Base-by-base conservation (phyloP, 1,139 yeast species). In the Hemisphaericaspora lyxosophila region DNA sequence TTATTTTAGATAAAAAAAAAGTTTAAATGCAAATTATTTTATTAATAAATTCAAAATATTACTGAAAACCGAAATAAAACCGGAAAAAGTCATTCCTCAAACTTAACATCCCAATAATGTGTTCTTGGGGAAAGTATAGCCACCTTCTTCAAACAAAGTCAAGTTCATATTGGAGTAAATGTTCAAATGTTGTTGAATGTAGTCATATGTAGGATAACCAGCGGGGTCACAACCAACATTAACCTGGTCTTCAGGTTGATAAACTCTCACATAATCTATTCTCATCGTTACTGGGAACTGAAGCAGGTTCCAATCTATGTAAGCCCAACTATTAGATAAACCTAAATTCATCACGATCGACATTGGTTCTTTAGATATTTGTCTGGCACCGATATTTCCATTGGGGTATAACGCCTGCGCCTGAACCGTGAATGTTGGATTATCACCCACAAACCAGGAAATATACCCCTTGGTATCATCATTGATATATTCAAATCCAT, bases 351-450 rank as follows among this genome's bases (percentile, higher is more conserved):
- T 57, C 46, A 88, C 67, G 26, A 88, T 68, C 2, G 88, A 72
- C 95, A 88, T 85, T 43, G 96, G 96, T 57, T 88, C 96, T 58
- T 83, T 82, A 12, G 92, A 73, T 34, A 88, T 74, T 40, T 72
- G 59, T 55, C 96, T 76, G 79, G 82, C 77, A 13, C 80, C 90
- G 41, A 88, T 64, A 55, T 88, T 88, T 44, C 96, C 96, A 56
- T 84, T 83, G 13, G 95, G 92, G 43, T 84, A 84, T 35, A 87
- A 62, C 1, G 92, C 81, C 9, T 68, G 68, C 0, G 86, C 74
- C 41, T 72, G 69, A 24, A 85, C 51, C 1, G 89, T 80, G 49
- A 77, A 70, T 1, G 90, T 80, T 4, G 87, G 82, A 14, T 70
- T 68, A 27, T 75, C 74, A 15, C 95, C 95, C 20, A 85, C 84